Base-by-base conservation (phyloP, 768 basidiomycete genomes). In the Lactarius sp. region DNA sequence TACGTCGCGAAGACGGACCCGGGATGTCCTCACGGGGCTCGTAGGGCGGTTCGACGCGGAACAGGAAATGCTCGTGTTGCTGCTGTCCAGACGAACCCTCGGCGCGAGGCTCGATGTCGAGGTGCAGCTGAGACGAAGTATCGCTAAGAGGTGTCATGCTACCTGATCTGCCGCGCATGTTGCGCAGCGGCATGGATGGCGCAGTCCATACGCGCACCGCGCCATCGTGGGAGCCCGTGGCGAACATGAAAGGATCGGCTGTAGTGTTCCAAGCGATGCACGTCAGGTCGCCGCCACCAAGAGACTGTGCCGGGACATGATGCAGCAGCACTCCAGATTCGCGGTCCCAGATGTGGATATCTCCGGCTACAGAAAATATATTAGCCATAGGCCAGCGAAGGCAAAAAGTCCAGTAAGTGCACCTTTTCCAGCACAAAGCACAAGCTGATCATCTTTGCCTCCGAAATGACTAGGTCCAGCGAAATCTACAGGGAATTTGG, bases 291-390 rank as follows among this genome's bases (percentile, higher is more conserved):
- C 77, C 77, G 31, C 86, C 87, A 9, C 83, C 81, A 36, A 82
- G 79, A 14, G 76, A 77, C 70, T 85, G 86, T 34, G 84, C 80
- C 14, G 81, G 83, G 67, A 93, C 80, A 66, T 85, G 81, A 65
- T 90, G 89, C 3, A 93, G 77, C 1, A 90, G 75, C 8, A 83
- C 79, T 6, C 83, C 91, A 12, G 87, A 87, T 74, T 92, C 89
- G 63, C 85, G 83, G 69, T 93, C 91, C 91, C 91, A 93, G 13
- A 92, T 88, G 70, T 90, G 86, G 14, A 93, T 85, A 69, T 91
- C 88, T 4, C 91, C 91, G 64, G 82, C 90, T 91, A 64, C 51
- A 50, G 20, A 47, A 61, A n/a, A n/a, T 41, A 37, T 22, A 4
- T 47, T 66, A 52, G 36, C 56, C 60, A 36, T 14, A 54, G 54